These are phyloP conservation scores for Candida namnaoensis DNA, from an alignment of 805 yeast genomes.

Conservation along the genomic window DNA sequence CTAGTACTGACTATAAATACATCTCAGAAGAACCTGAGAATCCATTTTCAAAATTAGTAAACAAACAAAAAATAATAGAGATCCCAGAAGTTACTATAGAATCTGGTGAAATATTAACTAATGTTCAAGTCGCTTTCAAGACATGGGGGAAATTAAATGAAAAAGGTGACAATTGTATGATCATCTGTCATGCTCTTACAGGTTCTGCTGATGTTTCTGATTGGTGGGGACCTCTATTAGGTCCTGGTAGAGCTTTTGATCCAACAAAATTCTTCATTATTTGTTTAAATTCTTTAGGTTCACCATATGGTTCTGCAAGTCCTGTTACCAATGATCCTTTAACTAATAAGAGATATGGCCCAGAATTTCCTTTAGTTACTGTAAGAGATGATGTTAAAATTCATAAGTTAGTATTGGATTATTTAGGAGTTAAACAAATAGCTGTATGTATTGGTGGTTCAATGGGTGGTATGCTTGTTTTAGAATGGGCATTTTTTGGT, in stretches of 20 bases:
- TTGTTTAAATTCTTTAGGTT: slow-evolving; percentile 88
- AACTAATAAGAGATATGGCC: slow-evolving; percentile 77
- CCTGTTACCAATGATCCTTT: slow-evolving; percentile 79
- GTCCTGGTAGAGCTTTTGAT: slow-evolving; percentile 82
- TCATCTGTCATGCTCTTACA: slow-evolving; percentile 93
- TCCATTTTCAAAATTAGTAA: slow-evolving; percentile 61
- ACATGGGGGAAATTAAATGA: slow-evolving; percentile 87
- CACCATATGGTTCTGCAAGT: slow-evolving; percentile 94
- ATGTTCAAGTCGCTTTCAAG: slow-evolving; percentile 91
- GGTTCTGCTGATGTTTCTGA: slow-evolving; percentile 94
- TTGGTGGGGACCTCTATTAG: slow-evolving; percentile 98
- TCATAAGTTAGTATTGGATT: slow-evolving; percentile 71
- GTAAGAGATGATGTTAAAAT: slow-evolving; percentile 87
- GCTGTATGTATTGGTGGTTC: slow-evolving; percentile 94
- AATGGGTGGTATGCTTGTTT: slow-evolving; percentile 96
- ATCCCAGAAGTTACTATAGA: slow-evolving; percentile 72
- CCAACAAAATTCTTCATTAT: slow-evolving; percentile 80
- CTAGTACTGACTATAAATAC: neutral
- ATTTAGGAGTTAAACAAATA: slow-evolving; percentile 65
- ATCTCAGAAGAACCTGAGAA: slow-evolving; percentile 39
- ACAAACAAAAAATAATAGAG: slow-evolving; percentile 69
- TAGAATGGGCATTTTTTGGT: slow-evolving; percentile 79
- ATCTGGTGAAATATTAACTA: slow-evolving; percentile 62
- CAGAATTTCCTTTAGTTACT: slow-evolving; percentile 89
- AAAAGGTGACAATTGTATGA: slow-evolving; percentile 63